Conservation (phyloP, 169 alveolate genomes). For the Babesia caballi region DNA sequence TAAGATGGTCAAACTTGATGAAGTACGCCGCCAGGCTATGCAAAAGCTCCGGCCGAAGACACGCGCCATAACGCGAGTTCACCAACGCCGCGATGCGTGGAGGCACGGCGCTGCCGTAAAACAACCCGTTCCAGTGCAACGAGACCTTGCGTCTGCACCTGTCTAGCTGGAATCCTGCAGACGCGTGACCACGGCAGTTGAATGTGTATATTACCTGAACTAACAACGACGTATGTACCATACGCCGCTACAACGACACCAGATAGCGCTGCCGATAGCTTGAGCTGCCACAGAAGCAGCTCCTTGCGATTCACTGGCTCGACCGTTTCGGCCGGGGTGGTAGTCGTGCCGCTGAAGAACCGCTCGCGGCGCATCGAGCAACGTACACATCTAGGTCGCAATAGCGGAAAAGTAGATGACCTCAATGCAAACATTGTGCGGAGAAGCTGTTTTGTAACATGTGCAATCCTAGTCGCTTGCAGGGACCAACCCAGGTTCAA, state of each 20-base stretch:
- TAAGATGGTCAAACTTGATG: slow-evolving; percentile 26
- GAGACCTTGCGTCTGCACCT: slow-evolving; percentile 8
- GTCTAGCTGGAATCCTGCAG: slow-evolving; percentile 44
- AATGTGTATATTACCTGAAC: slow-evolving; percentile 16
- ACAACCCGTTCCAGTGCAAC: slow-evolving; percentile 28
- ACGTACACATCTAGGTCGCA: not conserved
- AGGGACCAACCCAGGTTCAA: too few species aligned
- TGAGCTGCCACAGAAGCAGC: slow-evolving; percentile 42
- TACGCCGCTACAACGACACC: slow-evolving; percentile 11
- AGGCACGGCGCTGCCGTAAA: slow-evolving; percentile 31
- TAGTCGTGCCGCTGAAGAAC: not conserved
- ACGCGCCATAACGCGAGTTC: slow-evolving; percentile 31
- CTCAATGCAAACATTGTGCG: not conserved
- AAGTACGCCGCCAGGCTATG: slow-evolving; percentile 18
- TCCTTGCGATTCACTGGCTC: slow-evolving; percentile 1
- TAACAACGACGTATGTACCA: slow-evolving; percentile 19
- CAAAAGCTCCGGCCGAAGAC: slow-evolving; percentile 5
- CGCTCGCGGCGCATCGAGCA: not conserved
- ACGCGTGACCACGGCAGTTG: not conserved
- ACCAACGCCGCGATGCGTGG: slow-evolving; percentile 13
- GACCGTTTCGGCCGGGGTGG: not conserved
- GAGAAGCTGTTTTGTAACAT: not conserved
- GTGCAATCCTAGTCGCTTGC: not conserved
- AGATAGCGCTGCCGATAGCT: not conserved
- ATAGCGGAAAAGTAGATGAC: not conserved